phyloP scores from a whole-genome alignment of 2,329 filamentous ascomycete species.

The Sarocladiaceae sp. region DNA sequence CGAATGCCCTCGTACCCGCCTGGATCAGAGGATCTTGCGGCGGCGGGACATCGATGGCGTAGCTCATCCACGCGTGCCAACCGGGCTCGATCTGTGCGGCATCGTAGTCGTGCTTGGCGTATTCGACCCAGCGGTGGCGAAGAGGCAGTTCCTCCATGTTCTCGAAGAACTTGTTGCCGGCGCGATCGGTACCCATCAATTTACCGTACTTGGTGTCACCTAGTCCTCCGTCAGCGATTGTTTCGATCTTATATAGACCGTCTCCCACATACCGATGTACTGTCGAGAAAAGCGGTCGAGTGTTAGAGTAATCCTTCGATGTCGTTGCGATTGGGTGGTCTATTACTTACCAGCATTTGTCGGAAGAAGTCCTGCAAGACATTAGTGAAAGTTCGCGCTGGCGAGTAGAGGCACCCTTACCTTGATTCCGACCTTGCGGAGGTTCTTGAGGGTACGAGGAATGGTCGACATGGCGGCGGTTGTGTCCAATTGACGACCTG shows the following conservation, averaged over 20 bases:
- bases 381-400: slow-evolving; percentile 8
- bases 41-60: slow-evolving; percentile 84
- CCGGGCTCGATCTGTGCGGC: slow-evolving; percentile 85
- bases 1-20: slow-evolving; percentile 67
- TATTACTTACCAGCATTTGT: slow-evolving; percentile 79
- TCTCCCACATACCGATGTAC: slow-evolving; percentile 52
- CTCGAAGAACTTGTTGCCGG: slow-evolving; percentile 97
- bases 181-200: slow-evolving; percentile 79
- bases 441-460: slow-evolving; percentile 77
- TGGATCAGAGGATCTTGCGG: slow-evolving; percentile 69
- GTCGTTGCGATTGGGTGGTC: not conserved
- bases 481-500: slow-evolving; percentile 21
- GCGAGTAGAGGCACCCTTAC: slow-evolving; percentile 38
- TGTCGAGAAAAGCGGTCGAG: slow-evolving; percentile 25
- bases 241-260: too few species aligned
- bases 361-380: slow-evolving; percentile 72
- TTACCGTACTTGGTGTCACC: slow-evolving; percentile 95
- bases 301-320: slow-evolving; percentile 10
- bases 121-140: slow-evolving; percentile 96
- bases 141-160: slow-evolving; percentile 94
- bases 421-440: slow-evolving; percentile 86
- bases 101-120: slow-evolving; percentile 82
- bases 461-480: slow-evolving; percentile 79
- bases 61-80: slow-evolving; percentile 98
- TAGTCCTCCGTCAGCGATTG: slow-evolving; percentile 31